Percentiles rank a stretch among this genome's conserved stretches.
Evolutionary conservation across 2,329 filamentous ascomycete species (phyloP).

Genomic region (Alternaria brassicicola): DNA sequence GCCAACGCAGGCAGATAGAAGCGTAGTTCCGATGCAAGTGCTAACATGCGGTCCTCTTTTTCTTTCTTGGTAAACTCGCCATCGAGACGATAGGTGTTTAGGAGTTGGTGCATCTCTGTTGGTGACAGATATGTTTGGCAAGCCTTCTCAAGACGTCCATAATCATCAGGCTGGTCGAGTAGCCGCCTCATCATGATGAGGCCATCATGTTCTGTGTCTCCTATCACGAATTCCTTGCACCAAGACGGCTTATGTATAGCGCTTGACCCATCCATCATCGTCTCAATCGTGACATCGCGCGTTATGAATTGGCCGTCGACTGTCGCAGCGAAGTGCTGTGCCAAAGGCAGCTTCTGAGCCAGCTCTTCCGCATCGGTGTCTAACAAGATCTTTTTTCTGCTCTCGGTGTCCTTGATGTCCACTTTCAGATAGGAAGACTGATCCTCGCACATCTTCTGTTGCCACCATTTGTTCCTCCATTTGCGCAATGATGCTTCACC

Average conservation of each 20-base stretch:
- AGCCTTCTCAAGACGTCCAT: slow-evolving; percentile 19
- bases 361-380: slow-evolving; percentile 29
- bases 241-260: slow-evolving; percentile 50
- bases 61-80: slow-evolving; percentile 35
- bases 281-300: slow-evolving; percentile 20
- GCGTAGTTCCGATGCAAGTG: slow-evolving; percentile 54
- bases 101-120: slow-evolving; percentile 22
- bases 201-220: slow-evolving; percentile 55
- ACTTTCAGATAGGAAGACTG: slow-evolving; percentile 30
- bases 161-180: slow-evolving; percentile 34
- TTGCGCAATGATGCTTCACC: slow-evolving; percentile 40
- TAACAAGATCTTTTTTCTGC: slow-evolving; percentile 21
- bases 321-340: slow-evolving; percentile 33
- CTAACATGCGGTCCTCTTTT: slow-evolving; percentile 19
- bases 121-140: slow-evolving; percentile 25
- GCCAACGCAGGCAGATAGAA: slow-evolving; percentile 53
- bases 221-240: slow-evolving; percentile 55
- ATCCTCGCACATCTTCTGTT: slow-evolving; percentile 33
- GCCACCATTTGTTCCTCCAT: slow-evolving; percentile 33
- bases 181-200: slow-evolving; percentile 38
- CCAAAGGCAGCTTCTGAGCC: slow-evolving; percentile 29
- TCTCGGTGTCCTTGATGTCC: slow-evolving; percentile 8
- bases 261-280: slow-evolving; percentile 21
- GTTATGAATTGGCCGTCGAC: slow-evolving; percentile 35
- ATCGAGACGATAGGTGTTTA: slow-evolving; percentile 49